Evolutionary conservation across 345 rosid species (phyloP), one percentile per base, ranked within the genome.

Genomic region (Eutrema yunnanense): DNA sequence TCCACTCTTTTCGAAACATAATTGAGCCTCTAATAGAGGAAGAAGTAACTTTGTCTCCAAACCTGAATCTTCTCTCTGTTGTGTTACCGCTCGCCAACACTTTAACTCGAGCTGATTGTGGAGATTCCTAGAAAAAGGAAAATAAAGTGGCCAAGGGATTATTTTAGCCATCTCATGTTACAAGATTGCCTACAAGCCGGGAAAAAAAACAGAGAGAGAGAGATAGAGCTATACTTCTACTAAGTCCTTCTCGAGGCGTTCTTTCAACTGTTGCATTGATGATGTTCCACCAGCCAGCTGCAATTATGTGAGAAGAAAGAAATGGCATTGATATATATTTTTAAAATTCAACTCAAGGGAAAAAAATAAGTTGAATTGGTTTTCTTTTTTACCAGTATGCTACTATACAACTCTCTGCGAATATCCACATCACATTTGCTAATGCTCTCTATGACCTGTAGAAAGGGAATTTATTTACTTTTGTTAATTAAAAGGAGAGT

Each of bases 271-370:
- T 79, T 90, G 98, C 98, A 93, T 93, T 11, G 97, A 90, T 79
- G 97, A 89, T 38, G 98, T 93, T 67, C 98, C 98, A 77, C 98
- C 98, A 66, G 98, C 89, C 69, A 93, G 92, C 98, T 93, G 16
- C 14, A 71, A 41, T 44, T 13, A 61, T 22, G 40, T 43, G 30
- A 41, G 37, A 58, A 64, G 16, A 72, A 34, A 54, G 54, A 27
- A 34, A 36, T 13, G 43, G 4, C 14, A 27, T 2, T 29, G 33
- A 29, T 42, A 56, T 41, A 7, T n/a, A 34, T 26, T 13, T 12
- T 55, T 16, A 30, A 33, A n/a, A 33, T 62, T 41, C 44, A 54
- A 10, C 29, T 46, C 2, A 22, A 22, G 26, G 3, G 4, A 30
- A 27, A 2, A 26, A 26, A 13, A 2, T 13, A n/a, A 48, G 29